Evolutionary conservation across 306 rosid genomes (phyloP).

Genomic region (Cyamopsis tetragonoloba): DNA sequence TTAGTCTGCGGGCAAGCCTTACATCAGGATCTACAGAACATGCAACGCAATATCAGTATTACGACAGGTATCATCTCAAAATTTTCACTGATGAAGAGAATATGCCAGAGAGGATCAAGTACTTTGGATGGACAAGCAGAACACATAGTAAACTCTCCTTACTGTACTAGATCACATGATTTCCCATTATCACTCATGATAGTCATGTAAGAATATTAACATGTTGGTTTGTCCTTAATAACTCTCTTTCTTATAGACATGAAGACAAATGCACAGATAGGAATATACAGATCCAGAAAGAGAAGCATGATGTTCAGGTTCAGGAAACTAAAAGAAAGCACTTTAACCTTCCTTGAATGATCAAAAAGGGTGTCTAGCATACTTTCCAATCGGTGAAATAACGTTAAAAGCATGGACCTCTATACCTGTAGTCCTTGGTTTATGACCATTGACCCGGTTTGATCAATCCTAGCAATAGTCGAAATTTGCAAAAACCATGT

Average conservation of each 20-base stretch:
- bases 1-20: slow-evolving; percentile 93
- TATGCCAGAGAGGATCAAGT: neutral
- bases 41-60: slow-evolving; percentile 17
- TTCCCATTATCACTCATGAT: neutral
- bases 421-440: neutral
- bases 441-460: neutral
- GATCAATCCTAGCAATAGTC: neutral
- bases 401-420: neutral
- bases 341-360: neutral
- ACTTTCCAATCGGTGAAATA: neutral
- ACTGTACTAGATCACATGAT: neutral
- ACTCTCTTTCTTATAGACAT: neutral
- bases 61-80: slow-evolving; percentile 21
- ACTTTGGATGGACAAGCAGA: neutral
- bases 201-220: neutral
- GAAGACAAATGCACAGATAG: neutral
- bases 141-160: neutral
- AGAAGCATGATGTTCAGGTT: slow-evolving; percentile 1
- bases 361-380: neutral
- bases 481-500: neutral
- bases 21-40: slow-evolving; percentile 79
- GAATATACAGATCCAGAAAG: neutral
- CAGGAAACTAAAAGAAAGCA: neutral
- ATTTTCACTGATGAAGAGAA: neutral
- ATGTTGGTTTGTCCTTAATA: neutral